Evolutionary conservation across 2,329 filamentous ascomycete genomes (phyloP), one percentile per base, ranked within the genome.

Genomic region (Neospermospora avenae): DNA sequence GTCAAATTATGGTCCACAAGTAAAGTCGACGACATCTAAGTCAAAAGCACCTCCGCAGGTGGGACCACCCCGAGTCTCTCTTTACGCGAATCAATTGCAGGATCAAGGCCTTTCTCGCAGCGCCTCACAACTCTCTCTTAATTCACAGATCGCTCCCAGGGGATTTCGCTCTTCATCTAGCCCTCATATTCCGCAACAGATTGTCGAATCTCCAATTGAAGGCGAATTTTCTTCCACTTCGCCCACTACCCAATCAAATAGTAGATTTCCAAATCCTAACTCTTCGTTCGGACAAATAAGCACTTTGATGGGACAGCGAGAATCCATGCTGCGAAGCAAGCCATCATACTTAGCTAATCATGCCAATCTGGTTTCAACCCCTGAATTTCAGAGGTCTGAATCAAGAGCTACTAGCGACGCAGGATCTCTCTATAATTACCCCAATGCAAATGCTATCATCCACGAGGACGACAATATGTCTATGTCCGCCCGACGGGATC

Each of bases 381-480:
- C 64, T 6, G 55, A 61, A 34, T n/a, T 35, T 14, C 56, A 61
- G 3, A 31, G 18, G 4, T 53, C 59, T 16, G 39, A 58, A 8
- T 68, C 73, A 37, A 65, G 71, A 35, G 59, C 73, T 1, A 69
- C 70, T 0, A 79, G 76, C 60, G 80, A 83, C 48, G 72, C 76
- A 3, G 76, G 74, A 2, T 77, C 76, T 4, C 55, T 79, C 56
- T 57, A 73, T 74, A 59, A 63, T 66, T 60, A 69, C 63, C 62
- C 61, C 68, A 35, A 63, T 63, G 67, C 71, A 22, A 65, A 71
- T 18, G 62, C 73, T 1, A 67, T 72, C 0, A 76, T 76, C 55
- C 78, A 81, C 35, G 74, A 77, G 10, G 77, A 75, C 18, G 90
- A 93, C 62, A 84, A 92, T 58, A 79, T 93, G 65, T 87, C 90